Evolutionary conservation across 2,329 filamentous ascomycete species (phyloP), one percentile per base, ranked within the genome.

Genomic region (Proliferodiscus dingleyae): DNA sequence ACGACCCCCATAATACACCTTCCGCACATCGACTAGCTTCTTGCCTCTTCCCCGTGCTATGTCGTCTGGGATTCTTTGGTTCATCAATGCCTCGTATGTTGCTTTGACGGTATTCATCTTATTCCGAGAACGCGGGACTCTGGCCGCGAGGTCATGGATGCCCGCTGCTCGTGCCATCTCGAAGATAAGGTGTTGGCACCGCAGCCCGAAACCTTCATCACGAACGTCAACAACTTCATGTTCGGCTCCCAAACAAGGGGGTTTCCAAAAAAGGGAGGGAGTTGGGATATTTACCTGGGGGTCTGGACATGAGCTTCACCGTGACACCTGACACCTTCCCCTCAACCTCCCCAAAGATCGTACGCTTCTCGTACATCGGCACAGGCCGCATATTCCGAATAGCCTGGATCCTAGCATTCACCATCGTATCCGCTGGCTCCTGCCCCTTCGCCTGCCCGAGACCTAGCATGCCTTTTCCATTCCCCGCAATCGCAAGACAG

Each of bases 41-140:
- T 87, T 91, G 50, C 93, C 91, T 54, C 90, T 74, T 42, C 89
- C 91, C 40, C 87, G 78, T 46, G 93, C 93, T 63, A 98, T 84
- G 63, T 91, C 83, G 65, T 97, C 88, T 23, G 93, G 93, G 62
- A 95, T 75, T 50, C 80, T 80, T 72, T 98, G 93, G 71, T 75
- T 85, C 66, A 80, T 78, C 52, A 98, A 73, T 4, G 90, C 91
- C 66, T 91, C 68, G 68, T 87, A 87, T 32, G 89, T 79, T 11
- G 93, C 93, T 72, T 96, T 96, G 70, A 95, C 86, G 15, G 90
- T 88, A 73, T 98, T 98, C 89, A 97, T 95, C 57, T 89, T 89
- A 74, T 95, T 97, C 61, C 90, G 81, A 52, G 88, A 88, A 37
- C 91, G 85, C 29, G 84, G 83, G 52, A 95, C 90, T 56, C 79